Base-by-base conservation (phyloP, 208 protist species). In the Porcisia hertigi region DNA sequence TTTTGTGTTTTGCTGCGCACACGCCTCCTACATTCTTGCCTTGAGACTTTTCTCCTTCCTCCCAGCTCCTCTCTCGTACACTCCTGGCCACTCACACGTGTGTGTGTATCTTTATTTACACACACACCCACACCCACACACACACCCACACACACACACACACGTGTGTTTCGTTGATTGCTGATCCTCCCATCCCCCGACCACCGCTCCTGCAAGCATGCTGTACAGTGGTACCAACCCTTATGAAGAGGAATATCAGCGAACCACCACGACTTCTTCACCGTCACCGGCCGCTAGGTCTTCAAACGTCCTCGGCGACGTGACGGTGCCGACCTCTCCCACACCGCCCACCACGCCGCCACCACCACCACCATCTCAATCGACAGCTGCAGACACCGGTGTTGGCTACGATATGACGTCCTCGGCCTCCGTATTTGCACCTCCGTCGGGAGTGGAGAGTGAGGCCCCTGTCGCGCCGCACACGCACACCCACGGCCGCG, bases 181-280 rank as follows among this genome's bases (percentile, higher is more conserved):
- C 30, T 39, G 2, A 63, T 39, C 34, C 58, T 18, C 58, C 58
- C 47, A 2, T 36, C 30, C 30, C 47, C 5, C 60, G 9, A n/a
- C 47, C 41, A 67, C 9, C 41, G 63, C 63, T 49, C 41, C 8
- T 11, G 47, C 43, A 53, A 45, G 8, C 43, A 82, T 82, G 78
- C 78, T 82, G 25, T 65, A 52, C 52, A 71, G 65, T 66, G 70
- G 54, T 34, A 23, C 64, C 5, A 82, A 65, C 54, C 78, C 78
- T 36, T 82, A 78, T 60, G 78, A 82, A 49, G 78, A 53, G 73
- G 78, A 82, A 67, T 78, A 75, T 52, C 73, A 75, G 67, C 78
- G 78, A 52, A 66, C 73, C 41, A 67, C 73, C 20, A 30, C 53
- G 18, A 59, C 73, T 11, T 5, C 72, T 2, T 34, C 58, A 6